Percentiles rank a stretch among this genome's conserved stretches.
Evolutionary conservation across 2,329 filamentous ascomycete species (phyloP).

Genomic region (Dendryphion nanum): DNA sequence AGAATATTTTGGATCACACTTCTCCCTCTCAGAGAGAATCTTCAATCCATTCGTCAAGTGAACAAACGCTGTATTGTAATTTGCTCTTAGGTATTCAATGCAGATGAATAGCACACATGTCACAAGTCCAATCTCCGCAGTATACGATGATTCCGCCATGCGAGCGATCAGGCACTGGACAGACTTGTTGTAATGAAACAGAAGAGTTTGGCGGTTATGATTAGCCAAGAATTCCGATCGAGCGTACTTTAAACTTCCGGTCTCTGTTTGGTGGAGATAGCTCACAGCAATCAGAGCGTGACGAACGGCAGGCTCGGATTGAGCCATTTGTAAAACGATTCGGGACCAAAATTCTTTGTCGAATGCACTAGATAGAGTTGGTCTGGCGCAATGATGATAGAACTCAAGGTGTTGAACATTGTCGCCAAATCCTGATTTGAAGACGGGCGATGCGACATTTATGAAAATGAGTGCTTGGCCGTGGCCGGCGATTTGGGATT

Average conservation of each 20-base stretch:
- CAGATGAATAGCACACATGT: conserved; percentile 46
- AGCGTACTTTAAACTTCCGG: conserved; percentile 21
- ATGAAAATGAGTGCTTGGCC: too few relatives aligned
- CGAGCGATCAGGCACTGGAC: conserved; percentile 34
- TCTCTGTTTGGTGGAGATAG: conserved; percentile 28
- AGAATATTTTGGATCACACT: background rate
- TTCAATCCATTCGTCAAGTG: conserved; percentile 48
- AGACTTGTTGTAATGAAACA: conserved; percentile 45
- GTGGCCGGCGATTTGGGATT: conserved; percentile 3
- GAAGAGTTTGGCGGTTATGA: conserved; percentile 19
- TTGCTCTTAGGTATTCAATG: conserved; percentile 44
- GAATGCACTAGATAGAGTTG: conserved; percentile 36
- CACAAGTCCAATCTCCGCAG: conserved; percentile 39
- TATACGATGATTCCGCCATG: conserved; percentile 30
- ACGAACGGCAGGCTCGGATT: conserved; percentile 41
- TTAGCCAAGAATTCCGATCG: conserved; percentile 2
- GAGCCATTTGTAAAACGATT: conserved; percentile 42
- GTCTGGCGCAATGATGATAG: conserved; percentile 42
- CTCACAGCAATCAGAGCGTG: conserved; percentile 46
- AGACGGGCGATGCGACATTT: conserved; percentile 4
- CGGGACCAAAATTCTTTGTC: conserved; percentile 43
- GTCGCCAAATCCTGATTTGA: conserved; percentile 11
- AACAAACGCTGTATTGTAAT: conserved; percentile 38
- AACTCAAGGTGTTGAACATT: conserved; percentile 32
- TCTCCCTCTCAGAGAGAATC: conserved; percentile 24